These are phyloP conservation scores for Blastocrithidia nonstop DNA, from an alignment of 208 protist genomes.

Conservation along the genomic window DNA sequence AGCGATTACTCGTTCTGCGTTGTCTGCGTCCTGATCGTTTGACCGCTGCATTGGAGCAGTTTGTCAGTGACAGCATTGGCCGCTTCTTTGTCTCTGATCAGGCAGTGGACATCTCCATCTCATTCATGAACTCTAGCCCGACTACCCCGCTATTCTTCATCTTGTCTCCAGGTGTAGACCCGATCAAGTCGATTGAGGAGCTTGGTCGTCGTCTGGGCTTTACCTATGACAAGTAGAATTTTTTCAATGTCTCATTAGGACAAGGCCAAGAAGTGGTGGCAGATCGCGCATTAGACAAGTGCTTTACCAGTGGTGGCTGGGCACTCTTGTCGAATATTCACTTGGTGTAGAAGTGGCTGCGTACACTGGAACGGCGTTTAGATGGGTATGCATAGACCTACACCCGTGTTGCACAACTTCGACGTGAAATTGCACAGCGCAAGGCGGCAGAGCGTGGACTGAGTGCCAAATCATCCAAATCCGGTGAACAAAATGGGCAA, in stretches of 20 bases:
- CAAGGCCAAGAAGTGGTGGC: conserved; percentile 97
- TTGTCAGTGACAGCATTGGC: conserved; percentile 89
- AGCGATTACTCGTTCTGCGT: conserved; percentile 92
- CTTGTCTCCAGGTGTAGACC: conserved; percentile 97
- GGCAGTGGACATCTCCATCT: conserved; percentile 87
- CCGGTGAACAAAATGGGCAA: conserved; percentile 5
- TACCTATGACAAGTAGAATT: conserved; percentile 89
- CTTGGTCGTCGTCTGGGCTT: conserved; percentile 91
- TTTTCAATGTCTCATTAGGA: conserved; percentile 95
- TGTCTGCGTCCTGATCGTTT: conserved; percentile 94
- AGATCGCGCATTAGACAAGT: conserved; percentile 88
- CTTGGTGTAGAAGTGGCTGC: conserved; percentile 94
- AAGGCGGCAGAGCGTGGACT: conserved; percentile 37
- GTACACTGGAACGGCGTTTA: conserved; percentile 92
- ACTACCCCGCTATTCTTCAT: conserved; percentile 98
- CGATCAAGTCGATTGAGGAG: conserved; percentile 89
- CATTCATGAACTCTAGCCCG: conserved; percentile 89
- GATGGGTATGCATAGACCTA: conserved; percentile 87
- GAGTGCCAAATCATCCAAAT: conserved; percentile 2
- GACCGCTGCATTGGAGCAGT: conserved; percentile 86
- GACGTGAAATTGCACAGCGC: conserved; percentile 71
- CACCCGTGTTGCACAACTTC: conserved; percentile 78
- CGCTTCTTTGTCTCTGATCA: conserved; percentile 91
- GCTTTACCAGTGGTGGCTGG: conserved; percentile 90
- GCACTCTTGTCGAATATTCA: conserved; percentile 98